Conservation (phyloP, 148 eudicot species). For the Polygonum maritimum region DNA sequence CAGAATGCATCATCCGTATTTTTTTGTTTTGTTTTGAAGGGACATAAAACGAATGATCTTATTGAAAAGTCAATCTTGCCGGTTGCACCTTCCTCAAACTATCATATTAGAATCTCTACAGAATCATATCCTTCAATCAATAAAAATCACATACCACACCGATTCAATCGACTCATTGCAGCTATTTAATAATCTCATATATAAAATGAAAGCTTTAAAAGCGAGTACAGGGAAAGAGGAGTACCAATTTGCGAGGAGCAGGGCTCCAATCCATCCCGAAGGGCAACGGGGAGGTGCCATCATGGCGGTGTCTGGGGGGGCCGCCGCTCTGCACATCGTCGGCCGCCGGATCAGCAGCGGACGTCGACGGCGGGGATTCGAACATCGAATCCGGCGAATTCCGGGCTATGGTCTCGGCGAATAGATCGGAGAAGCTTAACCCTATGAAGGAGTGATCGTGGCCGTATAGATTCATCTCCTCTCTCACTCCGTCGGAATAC, state of each 20-base stretch:
- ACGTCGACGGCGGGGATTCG: slow-evolving; percentile 14
- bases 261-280: slow-evolving; percentile 96
- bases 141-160: not conserved
- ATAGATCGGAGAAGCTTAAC: slow-evolving; percentile 40
- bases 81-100: not conserved
- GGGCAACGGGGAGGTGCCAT: slow-evolving; percentile 86
- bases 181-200: not conserved
- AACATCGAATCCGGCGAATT: slow-evolving; percentile 12
- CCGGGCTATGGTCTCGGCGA: slow-evolving; percentile 28
- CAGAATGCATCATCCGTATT: not conserved
- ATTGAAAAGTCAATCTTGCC: not conserved
- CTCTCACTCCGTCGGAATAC: not conserved
- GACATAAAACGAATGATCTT: not conserved
- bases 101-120: not conserved
- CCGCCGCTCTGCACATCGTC: slow-evolving; percentile 14
- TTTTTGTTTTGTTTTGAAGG: too few species aligned
- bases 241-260: slow-evolving; percentile 78
- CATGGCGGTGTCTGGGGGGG: slow-evolving; percentile 56
- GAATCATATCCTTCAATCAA: not conserved
- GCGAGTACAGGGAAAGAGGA: not conserved
- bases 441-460: slow-evolving; percentile 37
- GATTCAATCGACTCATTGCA: not conserved
- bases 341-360: slow-evolving; percentile 9
- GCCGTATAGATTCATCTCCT: slow-evolving; percentile 40
- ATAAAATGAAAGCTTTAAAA: not conserved